Evolutionary conservation across 2,329 filamentous ascomycete genomes (phyloP), one percentile per base, ranked within the genome.

Genomic region (Pseudogymnoascus pannorum): DNA sequence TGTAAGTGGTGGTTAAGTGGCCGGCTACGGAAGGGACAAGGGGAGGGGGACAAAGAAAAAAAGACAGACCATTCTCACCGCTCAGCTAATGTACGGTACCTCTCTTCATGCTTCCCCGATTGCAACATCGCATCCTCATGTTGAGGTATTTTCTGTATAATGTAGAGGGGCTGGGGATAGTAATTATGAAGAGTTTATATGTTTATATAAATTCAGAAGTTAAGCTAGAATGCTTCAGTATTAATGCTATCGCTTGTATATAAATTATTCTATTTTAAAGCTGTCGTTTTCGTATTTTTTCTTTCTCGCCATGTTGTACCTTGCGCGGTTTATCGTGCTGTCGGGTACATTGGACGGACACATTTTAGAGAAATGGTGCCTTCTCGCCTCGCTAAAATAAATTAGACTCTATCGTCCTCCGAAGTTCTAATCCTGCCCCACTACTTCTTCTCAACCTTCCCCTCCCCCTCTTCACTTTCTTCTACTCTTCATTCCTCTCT

Each of bases 381-480:
- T 58, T 58, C 42, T 48, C 42, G 22, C 35, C 54, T 58, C 54
- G 54, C 54, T 58, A 58, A 58, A 58, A 58, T 36, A 58, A 48
- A 48, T 48, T 48, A 48, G 42, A 48, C 42, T 48, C 42, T 20
- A 48, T 26, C 22, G 20, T 22, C 35, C 35, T 38, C 58, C 36
- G 24, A 26, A 59, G 58, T 33, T 40, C 54, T 20, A 58, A 58
- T 58, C 31, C 24, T 59, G 29, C 36, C 35, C 29, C 61, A 11
- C 24, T 29, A 40, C 31, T 61, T 61, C 29, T 57, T 60, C 26
- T 58, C 57, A 61, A 48, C 51, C 36, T 60, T 60, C 24, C 35
- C 58, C 36, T 63, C 60, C 38, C 44, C 60, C 54, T 61, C 62
- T 60, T 59, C 54, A 57, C 44, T 36, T 57, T 57, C 20, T 57